Base-by-base conservation (phyloP, 257 asterid genomes). In the Fraxinus anomala region DNA sequence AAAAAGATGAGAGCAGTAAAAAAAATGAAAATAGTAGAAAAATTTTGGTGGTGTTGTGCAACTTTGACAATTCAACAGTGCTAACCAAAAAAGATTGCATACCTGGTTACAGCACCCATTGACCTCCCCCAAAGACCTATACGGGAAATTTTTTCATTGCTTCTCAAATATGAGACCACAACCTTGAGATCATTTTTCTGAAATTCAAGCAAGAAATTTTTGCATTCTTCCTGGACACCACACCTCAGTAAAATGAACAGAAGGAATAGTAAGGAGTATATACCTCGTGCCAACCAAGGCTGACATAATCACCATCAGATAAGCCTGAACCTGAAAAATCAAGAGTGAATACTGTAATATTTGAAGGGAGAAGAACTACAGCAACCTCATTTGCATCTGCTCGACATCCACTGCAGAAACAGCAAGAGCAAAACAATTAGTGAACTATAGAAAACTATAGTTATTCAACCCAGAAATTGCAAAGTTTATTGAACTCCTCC, bases 311-410 rank as follows among this genome's bases (percentile, higher is more conserved):
- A 42, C 98, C 98, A 77, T 89, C 97, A 31, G 98, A 94, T 73
- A 94, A 86, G 81, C 98, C 98, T 56, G 98, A 94, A 65, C 98
- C 98, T 13, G 98, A 93, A 75, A 95, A 95, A 85, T 95, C 99
- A 78, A 95, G 96, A 49, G 98, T 83, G 85, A 95, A 93, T 70
- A 95, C 93, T 0, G 99, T 93, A 84, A 95, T 95, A 79, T 91
- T 91, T 78, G 97, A 90, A 51, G 98, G 97, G 80, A 95, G 96
- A 83, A 95, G 96, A 85, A 95, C 88, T 80, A 89, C 92, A 72
- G 98, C 98, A 68, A 96, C 99, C 86, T 95, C 99, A 84, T 95
- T 95, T 77, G 96, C 99, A 87, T 95, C 99, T 51, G 97, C 98
- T 79, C 99, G 88, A 81, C 99, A 95, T 75, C 99, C 99, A 72